Evolutionary conservation across 2,329 filamentous ascomycete genomes (phyloP).

Genomic region (Pyricularia grisea): DNA sequence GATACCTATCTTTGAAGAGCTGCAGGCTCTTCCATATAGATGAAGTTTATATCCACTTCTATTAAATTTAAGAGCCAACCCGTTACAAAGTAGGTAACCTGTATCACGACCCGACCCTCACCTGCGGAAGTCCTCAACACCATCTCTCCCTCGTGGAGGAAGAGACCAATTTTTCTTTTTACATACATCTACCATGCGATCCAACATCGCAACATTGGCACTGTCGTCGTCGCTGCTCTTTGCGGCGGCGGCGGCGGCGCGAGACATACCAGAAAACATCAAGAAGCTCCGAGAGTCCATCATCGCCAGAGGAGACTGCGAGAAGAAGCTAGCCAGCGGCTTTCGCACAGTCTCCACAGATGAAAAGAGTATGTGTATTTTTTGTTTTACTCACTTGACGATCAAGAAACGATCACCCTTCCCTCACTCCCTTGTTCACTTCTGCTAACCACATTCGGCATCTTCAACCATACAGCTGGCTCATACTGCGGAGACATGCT

Average conservation of each 20-base stretch:
- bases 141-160: neutral
- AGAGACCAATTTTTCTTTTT: neutral
- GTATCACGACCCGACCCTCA: neutral
- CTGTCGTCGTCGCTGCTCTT: neutral
- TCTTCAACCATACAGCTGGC: conserved; percentile 10
- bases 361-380: neutral
- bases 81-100: neutral
- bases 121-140: neutral
- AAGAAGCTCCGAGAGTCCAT: conserved; percentile 21
- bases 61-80: neutral
- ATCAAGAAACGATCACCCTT: neutral
- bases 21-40: neutral
- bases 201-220: neutral
- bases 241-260: conserved; percentile 5
- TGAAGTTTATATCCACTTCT: neutral
- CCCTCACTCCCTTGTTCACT: neutral
- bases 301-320: conserved; percentile 18
- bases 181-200: neutral
- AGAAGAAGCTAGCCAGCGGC: conserved; percentile 19
- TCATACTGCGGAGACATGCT: conserved; percentile 35
- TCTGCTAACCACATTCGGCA: neutral
- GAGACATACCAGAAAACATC: conserved; percentile 17
- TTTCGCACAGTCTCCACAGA: conserved; percentile 13
- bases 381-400: neutral
- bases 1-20: neutral